phyloP scores from a whole-genome alignment of 2,329 filamentous ascomycete genomes.

The Cytospora leucostoma region DNA sequence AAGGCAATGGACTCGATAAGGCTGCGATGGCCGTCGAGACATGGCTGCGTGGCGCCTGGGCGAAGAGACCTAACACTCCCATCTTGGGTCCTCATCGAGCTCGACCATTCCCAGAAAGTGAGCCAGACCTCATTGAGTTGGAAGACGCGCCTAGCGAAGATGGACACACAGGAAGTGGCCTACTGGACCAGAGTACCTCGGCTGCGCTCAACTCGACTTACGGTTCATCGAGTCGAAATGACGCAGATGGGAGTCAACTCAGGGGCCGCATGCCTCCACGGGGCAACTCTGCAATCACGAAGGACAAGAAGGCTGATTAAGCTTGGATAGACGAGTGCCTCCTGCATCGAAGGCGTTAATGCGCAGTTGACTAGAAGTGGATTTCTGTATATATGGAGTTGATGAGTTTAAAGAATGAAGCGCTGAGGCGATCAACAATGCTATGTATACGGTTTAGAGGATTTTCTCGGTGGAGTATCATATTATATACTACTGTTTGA shows the following conservation, averaged over 20 bases:
- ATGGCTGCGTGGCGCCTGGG: slow-evolving; percentile 83
- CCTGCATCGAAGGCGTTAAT: slow-evolving; percentile 24
- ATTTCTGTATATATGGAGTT: slow-evolving; percentile 25
- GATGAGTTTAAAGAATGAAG: slow-evolving; percentile 12
- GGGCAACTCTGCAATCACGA: slow-evolving; percentile 32
- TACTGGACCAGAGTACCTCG: slow-evolving; percentile 27
- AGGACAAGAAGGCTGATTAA: slow-evolving; percentile 51
- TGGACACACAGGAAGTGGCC: slow-evolving; percentile 36
- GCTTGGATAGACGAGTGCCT: slow-evolving; percentile 16
- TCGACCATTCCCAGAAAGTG: slow-evolving; percentile 38
- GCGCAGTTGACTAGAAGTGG: slow-evolving; percentile 26
- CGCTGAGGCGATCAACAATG: slow-evolving; percentile 15
- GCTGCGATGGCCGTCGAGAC: slow-evolving; percentile 85
- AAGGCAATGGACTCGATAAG: slow-evolving; percentile 68
- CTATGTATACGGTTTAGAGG: slow-evolving; percentile 20
- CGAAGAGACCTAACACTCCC: slow-evolving; percentile 59
- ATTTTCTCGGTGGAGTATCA: slow-evolving; percentile 22
- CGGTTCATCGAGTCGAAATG: slow-evolving; percentile 43
- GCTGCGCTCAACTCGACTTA: slow-evolving; percentile 38
- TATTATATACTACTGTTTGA: slow-evolving; percentile 3
- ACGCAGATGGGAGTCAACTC: slow-evolving; percentile 39
- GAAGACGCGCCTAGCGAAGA: slow-evolving; percentile 63
- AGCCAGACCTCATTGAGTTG: slow-evolving; percentile 71
- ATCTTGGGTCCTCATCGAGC: slow-evolving; percentile 39
- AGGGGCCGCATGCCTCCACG: slow-evolving; percentile 41